phyloP scores from a whole-genome alignment of 1,139 yeast genomes.

The Diutina ranongensis region DNA sequence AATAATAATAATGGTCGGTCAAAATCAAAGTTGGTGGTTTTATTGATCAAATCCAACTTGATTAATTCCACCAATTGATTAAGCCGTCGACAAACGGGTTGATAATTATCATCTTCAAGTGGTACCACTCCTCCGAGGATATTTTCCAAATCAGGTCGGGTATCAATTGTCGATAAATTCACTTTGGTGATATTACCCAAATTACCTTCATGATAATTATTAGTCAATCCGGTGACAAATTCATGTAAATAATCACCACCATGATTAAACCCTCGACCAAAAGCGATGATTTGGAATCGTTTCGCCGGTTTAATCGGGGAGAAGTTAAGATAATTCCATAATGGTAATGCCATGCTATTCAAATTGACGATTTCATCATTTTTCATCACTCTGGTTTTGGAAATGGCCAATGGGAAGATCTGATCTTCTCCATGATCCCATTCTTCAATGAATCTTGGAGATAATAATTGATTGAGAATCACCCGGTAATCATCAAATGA shows the following conservation, averaged over 20 bases:
- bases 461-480: not conserved
- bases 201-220: conserved; percentile 35
- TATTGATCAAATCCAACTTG: conserved; percentile 29
- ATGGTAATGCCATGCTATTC: conserved; percentile 25
- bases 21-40: conserved; percentile 31
- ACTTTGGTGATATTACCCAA: conserved; percentile 34
- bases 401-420: conserved; percentile 15
- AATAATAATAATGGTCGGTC: conserved; percentile 35
- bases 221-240: conserved; percentile 14
- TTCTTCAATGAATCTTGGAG: not conserved
- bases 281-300: conserved; percentile 34
- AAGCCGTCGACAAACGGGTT: conserved; percentile 7
- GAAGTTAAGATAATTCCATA: conserved; percentile 48
- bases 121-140: conserved; percentile 25
- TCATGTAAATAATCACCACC: not conserved
- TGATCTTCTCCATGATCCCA: not conserved
- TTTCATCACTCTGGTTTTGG: conserved; percentile 22
- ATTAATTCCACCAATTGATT: conserved; percentile 22
- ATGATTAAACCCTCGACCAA: not conserved
- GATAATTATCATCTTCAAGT: conserved; percentile 12
- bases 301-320: conserved; percentile 41
- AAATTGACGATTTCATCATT: conserved; percentile 22
- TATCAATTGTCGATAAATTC: conserved; percentile 20
- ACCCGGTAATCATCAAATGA: not conserved
- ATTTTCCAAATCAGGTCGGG: conserved; percentile 22